Evolutionary conservation across 768 basidiomycete species (phyloP).

Genomic region (Boletus reticulatus): DNA sequence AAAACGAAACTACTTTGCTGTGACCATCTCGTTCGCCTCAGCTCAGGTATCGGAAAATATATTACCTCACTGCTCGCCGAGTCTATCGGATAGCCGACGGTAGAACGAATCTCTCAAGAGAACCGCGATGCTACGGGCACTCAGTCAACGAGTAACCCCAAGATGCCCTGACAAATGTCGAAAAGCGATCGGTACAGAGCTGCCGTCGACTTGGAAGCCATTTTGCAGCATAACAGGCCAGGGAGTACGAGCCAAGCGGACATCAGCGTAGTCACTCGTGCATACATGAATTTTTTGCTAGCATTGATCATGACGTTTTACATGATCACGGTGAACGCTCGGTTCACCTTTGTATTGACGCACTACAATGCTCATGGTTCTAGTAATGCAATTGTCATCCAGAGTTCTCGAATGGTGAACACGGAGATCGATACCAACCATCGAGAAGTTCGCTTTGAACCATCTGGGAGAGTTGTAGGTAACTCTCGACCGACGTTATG

Average conservation of each 20-base stretch:
- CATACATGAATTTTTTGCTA: too few relatives aligned
- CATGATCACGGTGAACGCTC: too few relatives aligned
- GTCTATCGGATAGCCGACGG: slow-evolving; percentile 55
- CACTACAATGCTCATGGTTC: slow-evolving; percentile 3
- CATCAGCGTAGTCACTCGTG: too few relatives aligned
- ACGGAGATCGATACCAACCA: slow-evolving; percentile 16
- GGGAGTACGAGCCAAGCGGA: too few relatives aligned
- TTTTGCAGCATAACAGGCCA: too few relatives aligned
- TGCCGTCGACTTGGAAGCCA: slow-evolving; percentile 22
- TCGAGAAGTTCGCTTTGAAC: slow-evolving; percentile 46
- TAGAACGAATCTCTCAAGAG: slow-evolving; percentile 64
- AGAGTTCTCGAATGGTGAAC: not conserved
- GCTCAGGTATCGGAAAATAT: slow-evolving; percentile 38
- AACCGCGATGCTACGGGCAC: slow-evolving; percentile 71
- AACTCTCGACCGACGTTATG: slow-evolving; percentile 50
- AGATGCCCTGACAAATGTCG: slow-evolving; percentile 65
- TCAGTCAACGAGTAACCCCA: slow-evolving; percentile 56
- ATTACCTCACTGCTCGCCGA: slow-evolving; percentile 47
- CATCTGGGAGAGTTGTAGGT: slow-evolving; percentile 55
- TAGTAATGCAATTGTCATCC: not conserved
- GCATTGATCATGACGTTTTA: too few relatives aligned
- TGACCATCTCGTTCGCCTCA: slow-evolving; percentile 72
- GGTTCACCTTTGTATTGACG: too few relatives aligned
- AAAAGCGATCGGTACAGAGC: slow-evolving; percentile 50
- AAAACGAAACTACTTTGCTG: too few relatives aligned